phyloP scores from a whole-genome alignment of 441 rosid genomes.

The Breynia disticha region DNA sequence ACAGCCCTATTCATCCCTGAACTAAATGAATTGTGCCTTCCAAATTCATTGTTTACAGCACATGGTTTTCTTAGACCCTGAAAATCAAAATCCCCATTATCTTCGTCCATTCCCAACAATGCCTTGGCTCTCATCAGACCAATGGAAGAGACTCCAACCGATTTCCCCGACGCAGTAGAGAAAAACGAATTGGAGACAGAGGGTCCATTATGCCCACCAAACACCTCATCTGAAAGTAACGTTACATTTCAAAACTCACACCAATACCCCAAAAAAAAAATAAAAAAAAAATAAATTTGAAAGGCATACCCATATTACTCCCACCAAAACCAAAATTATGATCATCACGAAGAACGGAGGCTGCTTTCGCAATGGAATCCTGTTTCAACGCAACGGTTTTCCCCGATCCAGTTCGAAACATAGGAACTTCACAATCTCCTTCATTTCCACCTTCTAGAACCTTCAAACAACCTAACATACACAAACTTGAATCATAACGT shows the following conservation, averaged over 20 bases:
- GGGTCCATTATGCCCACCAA: constrained; percentile 2
- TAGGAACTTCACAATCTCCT: constrained; percentile 24
- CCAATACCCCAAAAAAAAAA: background rate
- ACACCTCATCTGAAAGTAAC: constrained; percentile 22
- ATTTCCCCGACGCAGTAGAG: constrained; percentile 78
- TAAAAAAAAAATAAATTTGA: background rate
- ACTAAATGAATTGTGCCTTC: constrained; percentile 15
- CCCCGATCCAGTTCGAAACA: constrained; percentile 63
- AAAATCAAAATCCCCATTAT: constrained; percentile 17
- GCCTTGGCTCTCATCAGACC: constrained; percentile 67
- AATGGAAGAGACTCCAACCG: constrained; percentile 50
- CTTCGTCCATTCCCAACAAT: constrained; percentile 56
- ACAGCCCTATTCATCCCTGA: constrained; percentile 14
- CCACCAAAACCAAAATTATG: constrained; percentile 8
- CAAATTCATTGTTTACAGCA: constrained; percentile 16
- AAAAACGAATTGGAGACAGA: constrained; percentile 38
- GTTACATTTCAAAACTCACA: background rate
- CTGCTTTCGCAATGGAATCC: constrained; percentile 56
- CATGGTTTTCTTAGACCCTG: constrained; percentile 24
- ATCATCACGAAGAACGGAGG: constrained; percentile 37
- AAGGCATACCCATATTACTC: constrained; percentile 22
- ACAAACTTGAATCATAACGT: background rate
- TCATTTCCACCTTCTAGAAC: constrained; percentile 30
- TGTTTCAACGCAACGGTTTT: constrained; percentile 48
- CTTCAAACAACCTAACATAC: constrained; percentile 48